Evolutionary conservation across 805 yeast species (phyloP), one percentile per base, ranked within the genome.

Genomic region (Lachancea dasiensis): DNA sequence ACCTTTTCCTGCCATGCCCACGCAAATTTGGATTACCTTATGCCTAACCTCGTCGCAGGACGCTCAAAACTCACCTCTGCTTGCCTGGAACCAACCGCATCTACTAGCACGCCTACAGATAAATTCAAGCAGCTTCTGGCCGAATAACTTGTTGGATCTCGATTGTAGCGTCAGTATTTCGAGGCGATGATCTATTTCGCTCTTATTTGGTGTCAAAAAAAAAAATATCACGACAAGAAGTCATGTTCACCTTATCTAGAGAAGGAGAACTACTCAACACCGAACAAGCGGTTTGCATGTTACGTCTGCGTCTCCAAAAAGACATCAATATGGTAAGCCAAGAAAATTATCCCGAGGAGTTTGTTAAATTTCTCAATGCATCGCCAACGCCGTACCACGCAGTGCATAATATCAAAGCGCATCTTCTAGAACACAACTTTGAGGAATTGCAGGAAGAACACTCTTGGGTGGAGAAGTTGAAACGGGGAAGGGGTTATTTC

Each of bases 351-450:
- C 57, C 58, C 3, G 50, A 69, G 46, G 85, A 81, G 33, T 86
- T 89, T 52, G 67, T 89, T 34, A 69, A 75, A 30, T 90, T 82
- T 55, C 80, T 92, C 44, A 86, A 86, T 63, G 68, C 72, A 3
- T 81, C 95, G 0, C 97, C 96, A 13, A 81, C 97, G 0, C 97
- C 97, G 0, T 90, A 87, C 60, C 97, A 92, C 61, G 95, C 87
- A 1, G 95, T 89, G 6, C 72, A 74, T 34, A 72, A 74, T 18
- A 77, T 79, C 30, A 80, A 80, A 51, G 47, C 58, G n/a, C 62
- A 67, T 35, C 68, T 90, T 23, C 39, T 56, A 2, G 56, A 61
- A 3, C 73, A 76, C n/a, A 95, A 95, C 0, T 90, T 86, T 56
- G 57, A 56, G 8, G 92, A 83, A 58, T 60, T 92, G 19, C 67